Percentiles rank a stretch among this genome's conserved stretches.
Conservation (phyloP, 768 basidiomycete species). For the Hygrocybe punicea region DNA sequence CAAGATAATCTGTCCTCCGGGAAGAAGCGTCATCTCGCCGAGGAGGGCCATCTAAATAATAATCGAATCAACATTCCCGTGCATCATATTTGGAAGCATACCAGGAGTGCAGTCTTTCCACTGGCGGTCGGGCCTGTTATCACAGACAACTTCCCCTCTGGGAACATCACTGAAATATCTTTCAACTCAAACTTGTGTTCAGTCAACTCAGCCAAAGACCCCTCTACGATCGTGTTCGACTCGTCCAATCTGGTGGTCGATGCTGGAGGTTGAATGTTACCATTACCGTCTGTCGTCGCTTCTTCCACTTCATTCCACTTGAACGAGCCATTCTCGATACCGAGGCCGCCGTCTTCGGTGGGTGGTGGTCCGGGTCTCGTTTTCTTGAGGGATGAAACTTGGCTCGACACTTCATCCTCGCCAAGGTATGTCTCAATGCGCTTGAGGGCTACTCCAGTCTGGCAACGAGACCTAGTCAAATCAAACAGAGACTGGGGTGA, state of each 20-base stretch:
- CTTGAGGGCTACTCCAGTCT: constrained; percentile 62
- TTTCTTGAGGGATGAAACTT: constrained; percentile 63
- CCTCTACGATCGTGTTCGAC: constrained; percentile 14
- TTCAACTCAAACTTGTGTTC: constrained; percentile 63
- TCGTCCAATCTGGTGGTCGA: no score
- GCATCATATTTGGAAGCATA: constrained; percentile 27
- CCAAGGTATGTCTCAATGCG: constrained; percentile 65
- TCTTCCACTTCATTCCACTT: constrained; percentile 56
- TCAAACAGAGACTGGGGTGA: not conserved
- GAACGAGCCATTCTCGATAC: constrained; percentile 56
- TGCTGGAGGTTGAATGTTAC: constrained; percentile 1
- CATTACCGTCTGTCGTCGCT: constrained; percentile 14
- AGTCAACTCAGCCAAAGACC: constrained; percentile 22
- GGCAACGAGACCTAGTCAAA: not conserved
- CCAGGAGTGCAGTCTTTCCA: constrained; percentile 78
- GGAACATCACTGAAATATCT: constrained; percentile 68
- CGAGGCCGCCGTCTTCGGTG: constrained; percentile 45
- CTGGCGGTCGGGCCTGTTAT: constrained; percentile 78
- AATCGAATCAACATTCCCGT: not conserved
- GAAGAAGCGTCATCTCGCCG: constrained; percentile 63
- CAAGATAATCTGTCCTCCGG: constrained; percentile 55
- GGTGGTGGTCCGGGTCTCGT: constrained; percentile 27
- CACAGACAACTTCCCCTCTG: constrained; percentile 64
- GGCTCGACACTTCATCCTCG: constrained; percentile 66
- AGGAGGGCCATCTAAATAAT: constrained; percentile 58